These are phyloP conservation scores for Dendrobium huoshanense DNA, from an alignment of 106 monocot species.

Conservation along the genomic window DNA sequence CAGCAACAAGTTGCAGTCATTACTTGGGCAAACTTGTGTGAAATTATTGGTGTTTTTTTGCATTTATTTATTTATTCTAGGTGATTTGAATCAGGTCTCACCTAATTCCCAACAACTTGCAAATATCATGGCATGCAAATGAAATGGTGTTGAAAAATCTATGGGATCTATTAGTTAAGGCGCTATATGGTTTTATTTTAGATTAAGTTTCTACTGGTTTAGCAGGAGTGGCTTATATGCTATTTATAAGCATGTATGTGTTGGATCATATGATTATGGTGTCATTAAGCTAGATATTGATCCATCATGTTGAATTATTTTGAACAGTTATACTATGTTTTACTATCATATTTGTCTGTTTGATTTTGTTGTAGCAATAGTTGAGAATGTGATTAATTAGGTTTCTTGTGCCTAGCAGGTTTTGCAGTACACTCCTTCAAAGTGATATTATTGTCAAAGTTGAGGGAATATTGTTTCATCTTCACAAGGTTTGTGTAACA, in stretches of 20 bases:
- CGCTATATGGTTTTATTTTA: background rate
- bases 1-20: too few relatives aligned
- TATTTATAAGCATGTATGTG: background rate
- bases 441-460: constrained; percentile 36
- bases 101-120: too few relatives aligned
- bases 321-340: background rate
- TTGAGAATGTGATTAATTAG: background rate
- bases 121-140: background rate
- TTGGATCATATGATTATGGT: background rate
- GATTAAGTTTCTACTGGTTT: too few relatives aligned
- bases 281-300: background rate
- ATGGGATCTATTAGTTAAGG: background rate
- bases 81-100: too few relatives aligned
- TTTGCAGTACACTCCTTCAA: constrained; percentile 15
- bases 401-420: constrained; percentile 14
- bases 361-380: too few relatives aligned
- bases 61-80: too few relatives aligned
- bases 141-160: background rate
- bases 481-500: constrained; percentile 25
- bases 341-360: background rate
- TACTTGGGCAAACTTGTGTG: too few relatives aligned
- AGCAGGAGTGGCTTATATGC: too few relatives aligned
- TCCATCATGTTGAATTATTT: background rate
- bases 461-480: constrained; percentile 23
- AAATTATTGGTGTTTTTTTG: too few relatives aligned